Evolutionary conservation across 805 yeast genomes (phyloP).

Genomic region (fission yeast (Schizosaccharomyces pombe)): ASM294v3 CU329670.1:5535501-5536000

Average conservation of each 20-base stretch:
- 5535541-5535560: conserved; percentile 16
- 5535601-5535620: conserved; percentile 27
- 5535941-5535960: neutral
- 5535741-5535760: conserved; percentile 38
- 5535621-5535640: conserved; percentile 21
- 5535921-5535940: neutral
- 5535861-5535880: conserved; percentile 44
- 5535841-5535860: conserved; percentile 49
- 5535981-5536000: neutral
- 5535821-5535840: conserved; percentile 43
- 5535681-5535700: conserved; percentile 57
- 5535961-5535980: neutral
- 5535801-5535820: conserved; percentile 47
- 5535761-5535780: conserved; percentile 42
- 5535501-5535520: conserved; percentile 18
- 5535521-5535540: conserved; percentile 17
- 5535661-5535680: conserved; percentile 50
- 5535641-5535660: conserved; percentile 45
- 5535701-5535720: conserved; percentile 42
- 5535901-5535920: conserved; percentile 17
- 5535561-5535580: conserved; percentile 30
- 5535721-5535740: conserved; percentile 30
- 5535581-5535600: conserved; percentile 27
- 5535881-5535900: conserved; percentile 38
- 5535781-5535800: conserved; percentile 46